Percentiles rank a stretch among this genome's conserved stretches.
These are phyloP conservation scores for Mortierella claussenii DNA, from an alignment of 192 early-diverging fungal genomes.

Conservation along the genomic window DNA sequence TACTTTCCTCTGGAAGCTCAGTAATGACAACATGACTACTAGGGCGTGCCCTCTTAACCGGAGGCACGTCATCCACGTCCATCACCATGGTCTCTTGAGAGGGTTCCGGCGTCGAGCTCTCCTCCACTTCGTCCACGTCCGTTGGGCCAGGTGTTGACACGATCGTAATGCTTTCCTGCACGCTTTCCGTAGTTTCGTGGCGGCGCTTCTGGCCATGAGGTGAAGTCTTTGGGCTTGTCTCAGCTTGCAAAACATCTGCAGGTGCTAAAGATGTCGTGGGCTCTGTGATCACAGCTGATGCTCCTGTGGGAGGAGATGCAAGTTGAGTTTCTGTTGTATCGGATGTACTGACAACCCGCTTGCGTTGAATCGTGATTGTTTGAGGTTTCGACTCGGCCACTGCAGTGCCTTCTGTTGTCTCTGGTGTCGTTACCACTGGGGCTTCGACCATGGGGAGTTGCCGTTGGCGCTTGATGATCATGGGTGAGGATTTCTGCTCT, in stretches of 20 bases:
- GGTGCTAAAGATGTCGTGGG: not conserved
- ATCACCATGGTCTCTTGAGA: conserved; percentile 19
- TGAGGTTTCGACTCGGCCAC: conserved; percentile 1
- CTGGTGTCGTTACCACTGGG: conserved; percentile 3
- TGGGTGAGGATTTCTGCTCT: conserved; percentile 35
- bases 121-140: conserved; percentile 37
- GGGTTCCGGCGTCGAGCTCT: conserved; percentile 8
- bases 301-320: conserved; percentile 3
- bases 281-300: conserved; percentile 2
- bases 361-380: conserved; percentile 24
- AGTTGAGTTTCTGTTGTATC: conserved; percentile 12
- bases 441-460: conserved; percentile 31
- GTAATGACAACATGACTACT: conserved; percentile 36
- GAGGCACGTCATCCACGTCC: conserved; percentile 49
- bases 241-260: not conserved
- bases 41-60: conserved; percentile 37
- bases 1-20: conserved; percentile 27
- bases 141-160: conserved; percentile 44
- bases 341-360: conserved; percentile 2
- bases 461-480: conserved; percentile 46
- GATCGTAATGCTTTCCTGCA: conserved; percentile 44
- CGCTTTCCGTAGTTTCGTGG: conserved; percentile 34
- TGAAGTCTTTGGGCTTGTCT: not conserved
- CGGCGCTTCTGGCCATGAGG: conserved; percentile 50
- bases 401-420: conserved; percentile 6